Evolutionary conservation across 805 yeast species (phyloP), one percentile per base, ranked within the genome.

Genomic region (Saitoella complicata): DNA sequence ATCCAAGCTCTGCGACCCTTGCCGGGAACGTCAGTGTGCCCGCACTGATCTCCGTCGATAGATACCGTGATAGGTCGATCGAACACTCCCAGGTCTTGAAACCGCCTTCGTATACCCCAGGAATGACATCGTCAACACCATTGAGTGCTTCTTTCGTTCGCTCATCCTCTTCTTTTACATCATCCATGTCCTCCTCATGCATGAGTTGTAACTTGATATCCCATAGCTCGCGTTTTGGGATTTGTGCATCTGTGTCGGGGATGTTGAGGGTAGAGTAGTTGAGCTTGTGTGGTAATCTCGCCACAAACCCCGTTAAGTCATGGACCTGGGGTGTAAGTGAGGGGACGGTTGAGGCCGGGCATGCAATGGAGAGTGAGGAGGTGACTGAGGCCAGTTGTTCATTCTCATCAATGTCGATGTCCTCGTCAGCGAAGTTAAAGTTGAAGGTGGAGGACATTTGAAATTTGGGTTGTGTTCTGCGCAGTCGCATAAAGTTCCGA

Each of bases 41-140:
- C 4, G 21, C 21, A 21, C 21, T 21, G 21, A 21, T 21, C 21
- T 21, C 21, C 21, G 21, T 21, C 21, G 21, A 21, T 21, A 21
- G 21, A 21, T 21, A 21, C 21, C 21, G 21, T 21, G 21, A 21
- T 40, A 82, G 63, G 59, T 91, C 99, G 51, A 76, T 70, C 0
- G 94, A 77, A 52, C 98, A 91, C 58, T 91, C 99, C 99, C 99
- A 91, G 41, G 88, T 78, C 61, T 93, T 91, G 55, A 91, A 71
- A 0, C 99, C 99, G 33, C 99, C 99, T 62, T 91, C 99, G 58
- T 91, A 91, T 0, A 83, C 77, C 49, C 80, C 76, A 49, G 75
- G 76, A 50, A 76, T 69, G 46, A 86, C 67, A 60, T 86, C 95
- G 48, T 69, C 65, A 5, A 59, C 54, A 32, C 52, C 30, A 34